Evolutionary conservation across 768 basidiomycete genomes (phyloP).

Genomic region (Mycena leptocephala): DNA sequence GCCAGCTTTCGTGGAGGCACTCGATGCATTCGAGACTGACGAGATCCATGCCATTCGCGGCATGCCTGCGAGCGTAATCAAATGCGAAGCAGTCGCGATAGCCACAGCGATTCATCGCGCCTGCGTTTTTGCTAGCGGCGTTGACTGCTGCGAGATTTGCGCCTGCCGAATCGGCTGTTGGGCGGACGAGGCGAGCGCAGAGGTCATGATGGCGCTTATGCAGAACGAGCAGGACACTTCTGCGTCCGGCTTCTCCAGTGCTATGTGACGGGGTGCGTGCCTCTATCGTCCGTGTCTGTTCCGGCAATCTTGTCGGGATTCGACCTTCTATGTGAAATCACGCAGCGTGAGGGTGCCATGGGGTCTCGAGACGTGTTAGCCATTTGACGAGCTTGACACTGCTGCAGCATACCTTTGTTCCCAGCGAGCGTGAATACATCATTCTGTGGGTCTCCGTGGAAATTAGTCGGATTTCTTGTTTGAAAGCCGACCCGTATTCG

Average conservation of each 20-base stretch:
- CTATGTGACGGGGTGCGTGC: neutral
- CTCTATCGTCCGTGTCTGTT: neutral
- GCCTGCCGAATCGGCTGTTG: constrained; percentile 2
- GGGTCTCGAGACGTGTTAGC: neutral
- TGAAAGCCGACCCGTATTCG: too few relatives aligned
- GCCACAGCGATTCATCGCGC: neutral
- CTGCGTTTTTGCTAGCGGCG: neutral
- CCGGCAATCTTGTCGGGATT: constrained; percentile 1
- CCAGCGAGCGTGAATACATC: too few relatives aligned
- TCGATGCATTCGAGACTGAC: neutral
- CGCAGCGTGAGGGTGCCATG: neutral
- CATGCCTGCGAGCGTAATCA: neutral
- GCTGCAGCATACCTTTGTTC: too few relatives aligned
- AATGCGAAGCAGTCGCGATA: neutral
- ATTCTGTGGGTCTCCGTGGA: too few relatives aligned
- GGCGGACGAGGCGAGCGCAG: neutral
- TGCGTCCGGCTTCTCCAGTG: neutral
- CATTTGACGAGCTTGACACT: too few relatives aligned
- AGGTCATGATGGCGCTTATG: neutral
- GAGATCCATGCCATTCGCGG: neutral
- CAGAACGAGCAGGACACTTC: neutral
- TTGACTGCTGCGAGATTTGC: neutral
- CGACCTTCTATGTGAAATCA: neutral
- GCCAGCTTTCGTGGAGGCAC: neutral
- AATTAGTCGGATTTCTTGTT: too few relatives aligned